Evolutionary conservation across 306 rosid species (phyloP).

Genomic region (Pachyrhizus erosus): DNA sequence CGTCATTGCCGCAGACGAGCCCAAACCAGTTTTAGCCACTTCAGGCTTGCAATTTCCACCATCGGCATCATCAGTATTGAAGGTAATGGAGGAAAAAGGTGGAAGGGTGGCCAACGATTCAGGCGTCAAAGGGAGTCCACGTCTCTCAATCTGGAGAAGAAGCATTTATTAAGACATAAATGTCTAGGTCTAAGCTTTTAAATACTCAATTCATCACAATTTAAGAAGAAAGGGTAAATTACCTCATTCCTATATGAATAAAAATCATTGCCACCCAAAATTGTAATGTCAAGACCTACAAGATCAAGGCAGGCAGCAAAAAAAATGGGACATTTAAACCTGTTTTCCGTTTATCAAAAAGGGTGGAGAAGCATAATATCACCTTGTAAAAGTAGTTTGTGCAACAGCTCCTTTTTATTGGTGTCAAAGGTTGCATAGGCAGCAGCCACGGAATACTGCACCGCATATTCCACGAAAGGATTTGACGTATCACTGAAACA

Average conservation of each 20-base stretch:
- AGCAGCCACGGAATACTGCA: conserved; percentile 89
- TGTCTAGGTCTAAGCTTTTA: conserved; percentile 14
- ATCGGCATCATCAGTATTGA: conserved; percentile 71
- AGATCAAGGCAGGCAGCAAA: conserved; percentile 46
- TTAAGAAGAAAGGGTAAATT: conserved; percentile 18
- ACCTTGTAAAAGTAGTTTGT: conserved; percentile 82
- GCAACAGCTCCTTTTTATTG: conserved; percentile 60
- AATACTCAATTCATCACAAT: neutral
- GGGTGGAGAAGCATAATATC: conserved; percentile 30
- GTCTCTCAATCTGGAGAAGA: conserved; percentile 74
- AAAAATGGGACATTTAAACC: conserved; percentile 38
- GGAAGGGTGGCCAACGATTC: conserved; percentile 87
- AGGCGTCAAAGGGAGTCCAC: conserved; percentile 81
- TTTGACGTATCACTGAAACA: conserved; percentile 78
- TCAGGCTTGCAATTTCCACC: conserved; percentile 79
- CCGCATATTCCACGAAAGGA: conserved; percentile 95
- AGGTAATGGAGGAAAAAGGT: conserved; percentile 82
- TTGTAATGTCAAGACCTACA: conserved; percentile 91
- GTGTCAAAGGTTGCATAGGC: conserved; percentile 73
- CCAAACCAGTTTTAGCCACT: conserved; percentile 99
- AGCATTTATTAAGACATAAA: conserved; percentile 39
- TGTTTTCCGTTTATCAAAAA: conserved; percentile 6
- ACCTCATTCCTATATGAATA: conserved; percentile 93
- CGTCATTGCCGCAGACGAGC: conserved; percentile 99
- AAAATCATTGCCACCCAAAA: conserved; percentile 91